These are phyloP conservation scores for Fusarium heterosporum DNA, from an alignment of 2,329 filamentous ascomycete genomes.

Conservation along the genomic window DNA sequence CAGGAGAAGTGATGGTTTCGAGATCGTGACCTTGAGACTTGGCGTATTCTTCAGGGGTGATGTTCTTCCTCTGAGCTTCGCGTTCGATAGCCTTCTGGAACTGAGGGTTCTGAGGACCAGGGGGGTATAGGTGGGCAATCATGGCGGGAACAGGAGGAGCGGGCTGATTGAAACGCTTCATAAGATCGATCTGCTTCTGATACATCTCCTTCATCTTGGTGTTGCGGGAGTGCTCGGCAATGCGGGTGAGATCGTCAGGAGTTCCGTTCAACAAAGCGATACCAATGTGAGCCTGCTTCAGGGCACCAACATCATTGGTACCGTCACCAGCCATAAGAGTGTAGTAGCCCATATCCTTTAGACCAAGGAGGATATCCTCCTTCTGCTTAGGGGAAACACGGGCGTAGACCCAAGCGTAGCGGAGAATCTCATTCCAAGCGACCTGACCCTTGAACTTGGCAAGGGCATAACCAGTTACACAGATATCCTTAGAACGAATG, in stretches of 20 bases:
- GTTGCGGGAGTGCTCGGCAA: constrained; percentile 91
- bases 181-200: constrained; percentile 92
- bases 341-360: constrained; percentile 97
- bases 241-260: constrained; percentile 88
- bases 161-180: constrained; percentile 95
- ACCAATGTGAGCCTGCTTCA: constrained; percentile 98
- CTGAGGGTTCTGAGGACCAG: constrained; percentile 91
- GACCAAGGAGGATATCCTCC: constrained; percentile 95
- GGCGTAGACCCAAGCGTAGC: constrained; percentile 96
- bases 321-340: constrained; percentile 99
- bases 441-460: constrained; percentile 86
- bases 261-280: constrained; percentile 96
- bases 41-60: constrained; percentile 69
- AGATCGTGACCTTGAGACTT: constrained; percentile 64
- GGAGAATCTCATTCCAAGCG: constrained; percentile 81
- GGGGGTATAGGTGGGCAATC: constrained; percentile 94
- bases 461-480: constrained; percentile 93
- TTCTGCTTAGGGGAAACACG: constrained; percentile 99
- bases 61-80: constrained; percentile 83
- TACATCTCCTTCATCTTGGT: constrained; percentile 99
- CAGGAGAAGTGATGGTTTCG: constrained; percentile 75
- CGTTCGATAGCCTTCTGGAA: constrained; percentile 91
- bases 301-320: constrained; percentile 95
- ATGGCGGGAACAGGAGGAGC: constrained; percentile 89
- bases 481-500: constrained; percentile 87